Evolutionary conservation across 139 green algal genomes (phyloP), one percentile per base, ranked within the genome.

Genomic region (Marvania coccoides): DNA sequence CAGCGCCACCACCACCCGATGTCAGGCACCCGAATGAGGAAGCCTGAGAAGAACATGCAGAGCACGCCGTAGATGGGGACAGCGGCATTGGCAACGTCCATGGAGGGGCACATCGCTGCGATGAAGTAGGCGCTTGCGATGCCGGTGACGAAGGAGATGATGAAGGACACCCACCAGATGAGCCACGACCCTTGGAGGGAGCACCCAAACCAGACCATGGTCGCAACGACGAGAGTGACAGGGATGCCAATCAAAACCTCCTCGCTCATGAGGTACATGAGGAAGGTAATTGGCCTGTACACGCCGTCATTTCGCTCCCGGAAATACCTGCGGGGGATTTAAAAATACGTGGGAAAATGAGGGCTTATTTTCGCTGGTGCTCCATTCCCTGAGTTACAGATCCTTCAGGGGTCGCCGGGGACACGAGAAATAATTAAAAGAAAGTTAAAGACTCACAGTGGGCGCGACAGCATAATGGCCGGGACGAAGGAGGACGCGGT

Each of bases 131-230:
- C 55, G 19, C 51, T 30, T 0, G 60, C 34, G 0, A 73, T 73
- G 38, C 66, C 66, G 26, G 29, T 55, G 13, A 55, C 42, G 30
- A 36, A 55, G 9, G 66, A 58, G 6, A 73, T 24, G 31, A 69
- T 23, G 37, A 72, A 73, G 33, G n/a, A 36, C 8, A 15, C 24
- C 61, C 61, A 73, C 30, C 61, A 73, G 26, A 72, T 13, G 26
- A 70, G 38, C 23, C 58, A 85, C 40, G 29, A 71, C 28, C 83
- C 83, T 6, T 66, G 58, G 23, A 89, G 53, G 61, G 73, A 53
- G 10, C 72, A 37, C 2, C 67, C 76, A 57, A 70, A 82, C 57
- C 74, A 88, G 35, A 84, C 63, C 35, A 81, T 57, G 38, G n/a
- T 28, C 40, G 37, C 39, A 5, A n/a, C 26, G 23, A 39, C 7